Evolutionary conservation across 2,329 filamentous ascomycete species (phyloP).

Genomic region (Fusarium avenaceum): DNA sequence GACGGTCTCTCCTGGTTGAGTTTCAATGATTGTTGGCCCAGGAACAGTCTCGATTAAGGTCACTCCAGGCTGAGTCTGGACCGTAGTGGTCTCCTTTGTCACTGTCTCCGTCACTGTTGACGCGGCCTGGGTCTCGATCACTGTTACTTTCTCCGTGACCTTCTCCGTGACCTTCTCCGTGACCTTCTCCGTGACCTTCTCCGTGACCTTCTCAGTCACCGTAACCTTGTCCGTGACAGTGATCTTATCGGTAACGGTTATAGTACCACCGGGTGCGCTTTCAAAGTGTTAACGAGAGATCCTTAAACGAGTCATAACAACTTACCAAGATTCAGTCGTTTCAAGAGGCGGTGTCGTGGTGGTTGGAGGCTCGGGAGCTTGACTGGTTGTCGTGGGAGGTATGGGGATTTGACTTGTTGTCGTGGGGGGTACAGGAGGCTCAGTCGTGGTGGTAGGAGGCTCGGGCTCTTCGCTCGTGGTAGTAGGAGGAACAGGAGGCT

Average conservation of each 20-base stretch:
- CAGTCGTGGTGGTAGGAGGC: constrained; percentile 4
- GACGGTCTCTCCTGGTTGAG: constrained; percentile 11
- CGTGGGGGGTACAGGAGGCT: neutral
- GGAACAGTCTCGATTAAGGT: constrained; percentile 14
- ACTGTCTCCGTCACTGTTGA: constrained; percentile 5
- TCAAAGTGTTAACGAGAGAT: constrained; percentile 1
- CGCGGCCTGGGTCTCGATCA: constrained; percentile 2
- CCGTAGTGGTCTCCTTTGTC: neutral
- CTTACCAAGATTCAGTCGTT: constrained; percentile 29
- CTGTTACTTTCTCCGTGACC: constrained; percentile 15
- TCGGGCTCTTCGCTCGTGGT: constrained; percentile 1
- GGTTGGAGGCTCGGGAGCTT: neutral
- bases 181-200: constrained; percentile 22
- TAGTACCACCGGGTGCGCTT: constrained; percentile 14
- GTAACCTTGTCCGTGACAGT: constrained; percentile 11
- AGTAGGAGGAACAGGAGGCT: neutral
- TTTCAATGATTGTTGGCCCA: constrained; percentile 11
- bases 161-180: constrained; percentile 16
- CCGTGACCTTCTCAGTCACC: constrained; percentile 3
- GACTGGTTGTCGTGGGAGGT: neutral
- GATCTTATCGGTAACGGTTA: constrained; percentile 8
- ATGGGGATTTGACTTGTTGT: constrained; percentile 6
- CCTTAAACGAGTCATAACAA: neutral
- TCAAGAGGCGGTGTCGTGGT: constrained; percentile 7
- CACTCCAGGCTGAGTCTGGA: constrained; percentile 1